Percentiles rank a stretch among this genome's conserved stretches.
phyloP scores from a whole-genome alignment of 164 flowering plant species.

The Umbilicus rupestris region DNA sequence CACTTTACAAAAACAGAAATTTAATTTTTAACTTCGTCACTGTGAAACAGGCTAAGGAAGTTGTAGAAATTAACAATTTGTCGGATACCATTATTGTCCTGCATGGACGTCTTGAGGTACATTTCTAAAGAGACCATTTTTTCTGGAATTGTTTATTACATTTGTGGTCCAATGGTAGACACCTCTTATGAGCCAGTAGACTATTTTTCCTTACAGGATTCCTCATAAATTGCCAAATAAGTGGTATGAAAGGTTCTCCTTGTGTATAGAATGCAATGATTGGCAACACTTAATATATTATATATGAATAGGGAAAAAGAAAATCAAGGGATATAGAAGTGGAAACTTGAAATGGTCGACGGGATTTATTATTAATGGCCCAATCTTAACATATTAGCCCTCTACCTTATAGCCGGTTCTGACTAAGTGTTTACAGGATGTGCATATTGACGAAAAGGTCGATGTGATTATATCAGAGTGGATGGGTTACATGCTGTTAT shows the following conservation, averaged over 20 bases:
- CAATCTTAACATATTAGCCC: background rate
- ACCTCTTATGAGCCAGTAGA: background rate
- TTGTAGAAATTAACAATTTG: constrained; percentile 82
- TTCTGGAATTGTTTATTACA: background rate
- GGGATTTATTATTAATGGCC: background rate
- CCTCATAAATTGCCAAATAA: background rate
- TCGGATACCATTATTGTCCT: constrained; percentile 71
- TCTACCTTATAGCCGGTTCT: background rate
- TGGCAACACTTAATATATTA: no score
- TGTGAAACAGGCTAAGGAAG: constrained; percentile 71
- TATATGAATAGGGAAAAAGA: no score
- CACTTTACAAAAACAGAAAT: background rate
- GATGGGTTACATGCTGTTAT: constrained; percentile 99
- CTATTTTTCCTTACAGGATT: background rate
- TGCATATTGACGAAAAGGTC: constrained; percentile 81
- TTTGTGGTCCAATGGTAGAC: background rate
- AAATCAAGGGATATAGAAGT: no score
- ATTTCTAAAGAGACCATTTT: constrained; percentile 9
- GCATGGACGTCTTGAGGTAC: constrained; percentile 96
- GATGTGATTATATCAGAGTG: constrained; percentile 98
- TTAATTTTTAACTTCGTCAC: background rate
- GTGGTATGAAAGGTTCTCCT: no score
- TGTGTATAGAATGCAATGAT: no score
- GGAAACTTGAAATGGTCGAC: no score
- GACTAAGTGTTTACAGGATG: constrained; percentile 58